Percentiles rank a stretch among this genome's conserved stretches.
Conservation (phyloP, 495 filamentous ascomycete species). For the Eremomyces bilateralis region DNA sequence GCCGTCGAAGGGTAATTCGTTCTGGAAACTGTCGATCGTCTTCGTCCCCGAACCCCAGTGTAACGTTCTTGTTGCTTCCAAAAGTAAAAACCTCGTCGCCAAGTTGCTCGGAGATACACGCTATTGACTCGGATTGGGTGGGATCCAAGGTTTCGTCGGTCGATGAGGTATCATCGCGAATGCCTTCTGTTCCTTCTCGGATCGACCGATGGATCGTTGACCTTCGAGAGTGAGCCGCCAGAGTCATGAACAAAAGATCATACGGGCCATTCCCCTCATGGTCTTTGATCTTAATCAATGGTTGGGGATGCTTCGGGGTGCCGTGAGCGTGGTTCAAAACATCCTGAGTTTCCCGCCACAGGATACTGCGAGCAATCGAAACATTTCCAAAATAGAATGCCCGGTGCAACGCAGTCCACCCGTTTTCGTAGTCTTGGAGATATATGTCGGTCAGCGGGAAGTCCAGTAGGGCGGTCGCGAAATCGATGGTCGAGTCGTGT, state of each 20-base stretch:
- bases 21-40: slow-evolving; percentile 90
- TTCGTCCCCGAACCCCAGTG: slow-evolving; percentile 75
- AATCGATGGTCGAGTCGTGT: slow-evolving; percentile 39
- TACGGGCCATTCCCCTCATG: slow-evolving; percentile 86
- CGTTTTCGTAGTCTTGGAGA: slow-evolving; percentile 69
- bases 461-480: slow-evolving; percentile 56
- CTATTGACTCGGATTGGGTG: not conserved
- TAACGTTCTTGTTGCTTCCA: slow-evolving; percentile 88
- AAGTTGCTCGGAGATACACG: slow-evolving; percentile 9
- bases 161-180: slow-evolving; percentile 12
- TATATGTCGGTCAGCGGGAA: slow-evolving; percentile 75
- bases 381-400: slow-evolving; percentile 87
- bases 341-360: slow-evolving; percentile 52
- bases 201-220: slow-evolving; percentile 12
- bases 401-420: slow-evolving; percentile 87
- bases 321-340: slow-evolving; percentile 29
- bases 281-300: slow-evolving; percentile 85
- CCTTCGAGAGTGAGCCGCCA: slow-evolving; percentile 39
- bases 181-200: slow-evolving; percentile 9
- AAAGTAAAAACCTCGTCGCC: slow-evolving; percentile 84
- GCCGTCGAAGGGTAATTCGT: slow-evolving; percentile 53
- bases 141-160: slow-evolving; percentile 8
- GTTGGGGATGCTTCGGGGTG: slow-evolving; percentile 23
- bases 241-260: slow-evolving; percentile 70
- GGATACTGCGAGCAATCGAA: slow-evolving; percentile 57